Evolutionary conservation across 1,284 basidiomycete species (phyloP).

Genomic region (Ganoderma lucidum): DNA sequence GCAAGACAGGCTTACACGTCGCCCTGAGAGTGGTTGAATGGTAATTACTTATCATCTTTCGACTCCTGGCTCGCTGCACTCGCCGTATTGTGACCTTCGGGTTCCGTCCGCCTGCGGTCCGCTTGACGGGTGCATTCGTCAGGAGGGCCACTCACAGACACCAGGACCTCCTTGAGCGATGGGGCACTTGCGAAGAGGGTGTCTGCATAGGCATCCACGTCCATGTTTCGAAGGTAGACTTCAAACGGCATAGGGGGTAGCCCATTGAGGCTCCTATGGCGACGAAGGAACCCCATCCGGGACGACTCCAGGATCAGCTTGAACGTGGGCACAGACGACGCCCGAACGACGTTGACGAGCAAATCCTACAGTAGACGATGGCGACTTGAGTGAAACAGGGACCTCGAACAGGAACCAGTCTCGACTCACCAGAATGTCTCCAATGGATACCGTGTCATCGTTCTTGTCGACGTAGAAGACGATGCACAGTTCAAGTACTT

Average conservation of each 20-base stretch:
- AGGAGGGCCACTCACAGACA: neutral
- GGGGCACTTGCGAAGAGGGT: neutral
- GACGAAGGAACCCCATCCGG: neutral
- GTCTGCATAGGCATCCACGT: neutral
- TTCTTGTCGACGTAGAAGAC: neutral
- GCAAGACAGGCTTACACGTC: too few species aligned
- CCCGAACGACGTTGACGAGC: neutral
- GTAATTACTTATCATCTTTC: too few species aligned
- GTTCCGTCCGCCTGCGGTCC: neutral
- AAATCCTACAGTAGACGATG: neutral
- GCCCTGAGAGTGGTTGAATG: too few species aligned
- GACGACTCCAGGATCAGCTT: neutral
- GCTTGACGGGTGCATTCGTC: neutral
- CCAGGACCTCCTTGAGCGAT: neutral
- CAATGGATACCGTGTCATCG: neutral
- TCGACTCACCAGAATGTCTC: neutral
- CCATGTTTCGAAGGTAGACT: neutral
- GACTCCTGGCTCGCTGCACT: neutral
- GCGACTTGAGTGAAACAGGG: neutral
- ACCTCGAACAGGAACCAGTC: neutral
- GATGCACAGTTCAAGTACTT: neutral
- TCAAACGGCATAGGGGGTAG: neutral
- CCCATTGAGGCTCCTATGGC: neutral
- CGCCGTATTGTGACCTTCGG: neutral
- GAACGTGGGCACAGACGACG: neutral